Percentiles rank a stretch among this genome's conserved stretches.
Evolutionary conservation across 768 basidiomycete species (phyloP).

Genomic region (Mycena chlorophos): DNA sequence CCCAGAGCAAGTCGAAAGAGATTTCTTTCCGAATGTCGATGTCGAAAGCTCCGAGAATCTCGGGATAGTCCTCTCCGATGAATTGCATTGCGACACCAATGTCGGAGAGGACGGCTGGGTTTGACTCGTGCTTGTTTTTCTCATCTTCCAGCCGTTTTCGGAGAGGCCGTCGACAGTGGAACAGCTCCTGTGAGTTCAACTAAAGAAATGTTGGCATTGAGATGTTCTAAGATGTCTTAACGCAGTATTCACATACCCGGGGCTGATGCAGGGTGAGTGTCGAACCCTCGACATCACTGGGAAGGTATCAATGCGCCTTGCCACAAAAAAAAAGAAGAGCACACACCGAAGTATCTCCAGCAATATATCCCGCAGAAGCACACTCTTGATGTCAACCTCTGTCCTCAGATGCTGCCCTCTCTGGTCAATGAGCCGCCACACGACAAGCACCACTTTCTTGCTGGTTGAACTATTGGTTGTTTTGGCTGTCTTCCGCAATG

Average conservation of each 20-base stretch:
- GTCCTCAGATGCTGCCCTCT: slow-evolving; percentile 20
- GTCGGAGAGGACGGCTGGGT: slow-evolving; percentile 17
- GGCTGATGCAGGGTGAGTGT: not conserved
- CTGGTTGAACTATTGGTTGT: slow-evolving; percentile 17
- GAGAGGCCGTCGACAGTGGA: slow-evolving; percentile 17
- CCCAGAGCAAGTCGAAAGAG: slow-evolving; percentile 34
- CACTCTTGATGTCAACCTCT: slow-evolving; percentile 25
- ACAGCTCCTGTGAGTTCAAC: slow-evolving; percentile 20
- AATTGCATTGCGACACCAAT: slow-evolving; percentile 21
- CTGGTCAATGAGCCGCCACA: slow-evolving; percentile 25
- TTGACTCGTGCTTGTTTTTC: slow-evolving; percentile 8
- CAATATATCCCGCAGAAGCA: slow-evolving; percentile 19
- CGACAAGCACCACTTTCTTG: slow-evolving; percentile 26
- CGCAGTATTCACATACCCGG: not conserved
- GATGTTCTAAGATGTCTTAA: not conserved
- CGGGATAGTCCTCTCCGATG: slow-evolving; percentile 19
- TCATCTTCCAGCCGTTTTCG: slow-evolving; percentile 18
- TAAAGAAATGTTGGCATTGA: not conserved
- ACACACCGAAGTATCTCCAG: slow-evolving; percentile 20
- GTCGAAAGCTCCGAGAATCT: slow-evolving; percentile 17
- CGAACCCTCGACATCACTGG: not conserved
- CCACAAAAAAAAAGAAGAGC: slow-evolving; percentile 4
- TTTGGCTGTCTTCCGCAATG: slow-evolving; percentile 26
- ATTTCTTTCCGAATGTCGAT: slow-evolving; percentile 21
- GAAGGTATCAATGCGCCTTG: not conserved